phyloP scores from a whole-genome alignment of 495 filamentous ascomycete species.

The Talaromyces liani region DNA sequence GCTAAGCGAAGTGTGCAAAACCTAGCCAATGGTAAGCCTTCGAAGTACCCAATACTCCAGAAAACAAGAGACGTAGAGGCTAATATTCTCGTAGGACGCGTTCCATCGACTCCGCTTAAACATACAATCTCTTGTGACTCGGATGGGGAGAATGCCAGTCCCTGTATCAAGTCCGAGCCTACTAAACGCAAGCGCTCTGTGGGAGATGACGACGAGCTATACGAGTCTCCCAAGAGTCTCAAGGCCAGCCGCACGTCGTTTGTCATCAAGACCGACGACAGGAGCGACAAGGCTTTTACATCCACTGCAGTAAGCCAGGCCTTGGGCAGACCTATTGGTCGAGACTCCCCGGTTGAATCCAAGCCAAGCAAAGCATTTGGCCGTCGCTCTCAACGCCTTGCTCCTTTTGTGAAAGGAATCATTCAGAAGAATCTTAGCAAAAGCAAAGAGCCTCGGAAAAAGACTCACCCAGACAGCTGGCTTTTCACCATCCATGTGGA shows the following conservation, averaged over 20 bases:
- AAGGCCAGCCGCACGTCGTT: slow-evolving; percentile 34
- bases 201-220: slow-evolving; percentile 41
- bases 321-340: slow-evolving; percentile 31
- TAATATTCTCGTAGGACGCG: neutral
- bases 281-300: neutral
- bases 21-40: slow-evolving; percentile 44
- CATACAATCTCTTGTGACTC: slow-evolving; percentile 41
- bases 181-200: slow-evolving; percentile 57
- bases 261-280: slow-evolving; percentile 9
- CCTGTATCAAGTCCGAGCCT: slow-evolving; percentile 50
- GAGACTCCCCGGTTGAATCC: slow-evolving; percentile 28
- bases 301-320: neutral
- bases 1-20: slow-evolving; percentile 45
- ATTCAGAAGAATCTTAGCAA: slow-evolving; percentile 39
- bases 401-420: slow-evolving; percentile 11
- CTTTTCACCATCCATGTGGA: slow-evolving; percentile 95
- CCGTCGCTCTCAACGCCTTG: slow-evolving; percentile 40
- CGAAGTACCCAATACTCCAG: neutral
- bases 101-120: slow-evolving; percentile 12
- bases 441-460: slow-evolving; percentile 26
- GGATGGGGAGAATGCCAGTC: slow-evolving; percentile 79
- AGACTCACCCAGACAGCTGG: slow-evolving; percentile 57
- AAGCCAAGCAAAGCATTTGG: slow-evolving; percentile 27
- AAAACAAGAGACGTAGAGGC: neutral
- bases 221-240: slow-evolving; percentile 29